These are phyloP conservation scores for Pythium dissotocum DNA, from an alignment of 352 stramenopile species.

Conservation along the genomic window DNA sequence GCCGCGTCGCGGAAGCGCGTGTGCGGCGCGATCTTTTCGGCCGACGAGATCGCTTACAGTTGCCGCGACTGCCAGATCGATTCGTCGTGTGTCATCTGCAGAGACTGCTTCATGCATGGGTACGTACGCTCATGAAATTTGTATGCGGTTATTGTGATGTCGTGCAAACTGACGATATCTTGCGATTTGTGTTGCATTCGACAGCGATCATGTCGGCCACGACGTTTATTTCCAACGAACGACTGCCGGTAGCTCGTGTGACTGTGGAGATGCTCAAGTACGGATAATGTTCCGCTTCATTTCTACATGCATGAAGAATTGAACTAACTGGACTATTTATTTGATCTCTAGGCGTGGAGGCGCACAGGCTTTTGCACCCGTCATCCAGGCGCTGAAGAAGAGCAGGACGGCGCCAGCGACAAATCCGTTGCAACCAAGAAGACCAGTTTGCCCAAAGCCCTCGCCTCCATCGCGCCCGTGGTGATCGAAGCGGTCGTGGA, in stretches of 20 bases:
- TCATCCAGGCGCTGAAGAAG: slow-evolving; percentile 58
- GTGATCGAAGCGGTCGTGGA: slow-evolving; percentile 81
- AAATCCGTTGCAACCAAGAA: slow-evolving; percentile 31
- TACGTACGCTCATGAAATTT: slow-evolving; percentile 22
- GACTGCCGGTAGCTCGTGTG: slow-evolving; percentile 82
- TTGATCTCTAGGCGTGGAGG: slow-evolving; percentile 64
- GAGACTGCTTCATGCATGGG: slow-evolving; percentile 85
- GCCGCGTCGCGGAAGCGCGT: slow-evolving; percentile 67
- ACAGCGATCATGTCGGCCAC: slow-evolving; percentile 69
- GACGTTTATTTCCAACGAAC: slow-evolving; percentile 89
- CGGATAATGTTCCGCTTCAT: neutral
- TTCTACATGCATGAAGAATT: neutral
- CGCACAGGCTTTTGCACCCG: slow-evolving; percentile 74
- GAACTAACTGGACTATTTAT: neutral
- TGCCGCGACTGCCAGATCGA: slow-evolving; percentile 87
- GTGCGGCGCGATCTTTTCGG: slow-evolving; percentile 82
- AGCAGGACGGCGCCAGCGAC: slow-evolving; percentile 20
- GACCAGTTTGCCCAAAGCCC: slow-evolving; percentile 63
- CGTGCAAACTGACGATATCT: neutral
- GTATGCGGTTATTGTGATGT: neutral
- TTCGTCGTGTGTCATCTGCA: slow-evolving; percentile 85
- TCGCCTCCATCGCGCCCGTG: slow-evolving; percentile 47
- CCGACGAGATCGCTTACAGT: slow-evolving; percentile 87
- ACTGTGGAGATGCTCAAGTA: slow-evolving; percentile 84
- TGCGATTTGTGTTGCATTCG: slow-evolving; percentile 1